Percentiles rank a stretch among this genome's conserved stretches.
Conservation (phyloP, 176 grass and related monocot species). For the Lolium rigidum region DNA sequence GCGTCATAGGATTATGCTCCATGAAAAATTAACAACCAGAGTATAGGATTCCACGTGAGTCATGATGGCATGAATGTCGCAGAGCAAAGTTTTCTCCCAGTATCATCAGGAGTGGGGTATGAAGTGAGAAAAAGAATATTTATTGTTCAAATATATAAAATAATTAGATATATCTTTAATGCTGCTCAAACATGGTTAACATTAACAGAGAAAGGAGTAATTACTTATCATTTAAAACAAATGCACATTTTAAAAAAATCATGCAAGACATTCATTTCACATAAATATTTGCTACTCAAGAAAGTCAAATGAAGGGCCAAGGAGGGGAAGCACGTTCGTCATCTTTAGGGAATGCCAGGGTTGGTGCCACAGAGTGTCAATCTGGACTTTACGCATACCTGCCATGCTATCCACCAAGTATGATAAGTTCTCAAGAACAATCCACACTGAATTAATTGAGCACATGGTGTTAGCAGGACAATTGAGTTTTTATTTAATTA, state of each 20-base stretch:
- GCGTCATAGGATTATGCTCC: background rate
- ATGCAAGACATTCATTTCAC: background rate
- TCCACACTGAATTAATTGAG: background rate
- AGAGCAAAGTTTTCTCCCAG: background rate
- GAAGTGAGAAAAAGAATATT: background rate
- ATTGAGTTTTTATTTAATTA: background rate
- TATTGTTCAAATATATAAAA: background rate
- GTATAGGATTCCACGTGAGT: background rate
- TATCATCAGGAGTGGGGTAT: background rate
- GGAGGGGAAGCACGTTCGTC: background rate
- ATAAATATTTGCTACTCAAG: background rate
- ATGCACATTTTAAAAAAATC: constrained; percentile 2
- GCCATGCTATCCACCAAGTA: background rate
- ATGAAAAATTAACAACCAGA: background rate
- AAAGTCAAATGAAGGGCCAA: background rate
- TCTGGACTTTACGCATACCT: background rate
- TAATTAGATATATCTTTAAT: background rate
- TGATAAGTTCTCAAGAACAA: background rate
- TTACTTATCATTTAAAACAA: background rate
- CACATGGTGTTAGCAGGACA: background rate
- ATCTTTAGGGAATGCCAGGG: background rate
- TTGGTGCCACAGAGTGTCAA: background rate
- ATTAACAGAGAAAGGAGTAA: background rate
- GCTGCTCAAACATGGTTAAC: background rate
- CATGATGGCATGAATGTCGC: background rate